phyloP scores from a whole-genome alignment of 352 stramenopile genomes.

The Pythium scleroteichum region DNA sequence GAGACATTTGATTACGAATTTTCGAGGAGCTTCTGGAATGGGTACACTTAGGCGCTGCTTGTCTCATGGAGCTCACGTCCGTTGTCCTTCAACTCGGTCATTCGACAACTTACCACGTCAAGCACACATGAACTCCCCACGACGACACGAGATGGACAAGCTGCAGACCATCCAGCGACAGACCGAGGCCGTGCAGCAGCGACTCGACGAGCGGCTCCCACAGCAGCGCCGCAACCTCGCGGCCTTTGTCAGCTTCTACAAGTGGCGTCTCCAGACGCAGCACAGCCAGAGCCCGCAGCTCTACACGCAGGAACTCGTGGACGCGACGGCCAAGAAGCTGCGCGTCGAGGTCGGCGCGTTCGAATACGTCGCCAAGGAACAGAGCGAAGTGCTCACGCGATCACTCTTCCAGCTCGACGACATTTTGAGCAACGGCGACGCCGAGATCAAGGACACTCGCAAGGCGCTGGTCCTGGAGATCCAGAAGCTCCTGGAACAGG shows the following conservation, averaged over 20 bases:
- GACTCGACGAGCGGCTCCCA: conserved; percentile 35
- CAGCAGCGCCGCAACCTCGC: conserved; percentile 35
- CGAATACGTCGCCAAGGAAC: conserved; percentile 59
- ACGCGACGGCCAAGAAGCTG: conserved; percentile 37
- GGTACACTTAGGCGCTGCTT: background rate
- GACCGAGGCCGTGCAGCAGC: conserved; percentile 45
- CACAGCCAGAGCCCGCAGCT: background rate
- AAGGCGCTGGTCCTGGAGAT: conserved; percentile 56
- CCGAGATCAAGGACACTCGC: conserved; percentile 44
- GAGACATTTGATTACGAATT: conserved; percentile 20
- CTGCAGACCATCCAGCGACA: conserved; percentile 49
- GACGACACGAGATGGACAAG: conserved; percentile 29
- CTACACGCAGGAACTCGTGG: conserved; percentile 17
- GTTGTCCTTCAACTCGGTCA: background rate
- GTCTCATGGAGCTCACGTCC: conserved; percentile 4
- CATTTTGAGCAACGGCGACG: conserved; percentile 61
- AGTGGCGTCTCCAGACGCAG: conserved; percentile 47
- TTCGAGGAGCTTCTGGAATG: conserved; percentile 23
- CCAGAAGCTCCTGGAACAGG: conserved; percentile 44
- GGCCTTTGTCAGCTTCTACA: conserved; percentile 37
- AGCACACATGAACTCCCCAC: conserved; percentile 21
- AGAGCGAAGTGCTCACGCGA: conserved; percentile 60
- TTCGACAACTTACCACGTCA: conserved; percentile 26
- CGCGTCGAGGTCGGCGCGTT: conserved; percentile 56
- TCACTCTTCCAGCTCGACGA: conserved; percentile 57